Percentiles rank a stretch among this genome's conserved stretches.
These are phyloP conservation scores for Wickerhamomyces sp. DNA, from an alignment of 1,139 yeast species.

Conservation along the genomic window DNA sequence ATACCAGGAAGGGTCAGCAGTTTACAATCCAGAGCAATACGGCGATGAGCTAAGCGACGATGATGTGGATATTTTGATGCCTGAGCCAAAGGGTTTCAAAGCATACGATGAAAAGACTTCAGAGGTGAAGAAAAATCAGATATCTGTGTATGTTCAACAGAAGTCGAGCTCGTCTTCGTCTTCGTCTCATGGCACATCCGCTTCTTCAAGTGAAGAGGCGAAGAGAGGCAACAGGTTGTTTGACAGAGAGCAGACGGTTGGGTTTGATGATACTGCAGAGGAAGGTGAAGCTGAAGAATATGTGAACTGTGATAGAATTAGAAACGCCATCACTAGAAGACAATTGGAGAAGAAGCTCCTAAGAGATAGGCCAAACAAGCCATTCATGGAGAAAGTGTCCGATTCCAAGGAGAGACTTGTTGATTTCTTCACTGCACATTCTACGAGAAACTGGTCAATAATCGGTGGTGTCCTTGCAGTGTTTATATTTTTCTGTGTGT, in stretches of 20 bases:
- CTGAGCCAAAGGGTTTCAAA: slow-evolving; percentile 1
- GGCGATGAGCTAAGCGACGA: slow-evolving; percentile 14
- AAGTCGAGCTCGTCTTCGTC: background rate
- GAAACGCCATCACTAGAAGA: background rate
- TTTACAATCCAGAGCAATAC: slow-evolving; percentile 12
- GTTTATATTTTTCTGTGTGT: slow-evolving; percentile 6
- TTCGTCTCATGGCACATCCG: background rate
- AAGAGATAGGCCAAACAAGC: background rate
- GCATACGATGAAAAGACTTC: background rate
- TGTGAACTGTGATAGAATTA: background rate
- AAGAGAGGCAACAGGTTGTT: background rate
- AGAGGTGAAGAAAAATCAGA: background rate
- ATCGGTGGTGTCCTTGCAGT: background rate
- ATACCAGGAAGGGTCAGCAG: slow-evolving; percentile 6
- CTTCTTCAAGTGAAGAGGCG: background rate
- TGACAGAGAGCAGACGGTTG: background rate
- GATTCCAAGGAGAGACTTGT: background rate
- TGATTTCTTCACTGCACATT: background rate
- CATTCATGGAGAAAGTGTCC: slow-evolving; percentile 5
- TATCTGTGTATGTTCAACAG: background rate
- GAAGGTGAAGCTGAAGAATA: background rate
- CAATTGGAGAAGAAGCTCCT: background rate
- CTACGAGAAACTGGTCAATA: slow-evolving; percentile 5
- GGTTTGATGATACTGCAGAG: too few relatives aligned
- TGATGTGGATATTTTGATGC: slow-evolving; percentile 10